Evolutionary conservation across 2,329 filamentous ascomycete genomes (phyloP), one percentile per base, ranked within the genome.

Genomic region (Corniculantispora saksenae): DNA sequence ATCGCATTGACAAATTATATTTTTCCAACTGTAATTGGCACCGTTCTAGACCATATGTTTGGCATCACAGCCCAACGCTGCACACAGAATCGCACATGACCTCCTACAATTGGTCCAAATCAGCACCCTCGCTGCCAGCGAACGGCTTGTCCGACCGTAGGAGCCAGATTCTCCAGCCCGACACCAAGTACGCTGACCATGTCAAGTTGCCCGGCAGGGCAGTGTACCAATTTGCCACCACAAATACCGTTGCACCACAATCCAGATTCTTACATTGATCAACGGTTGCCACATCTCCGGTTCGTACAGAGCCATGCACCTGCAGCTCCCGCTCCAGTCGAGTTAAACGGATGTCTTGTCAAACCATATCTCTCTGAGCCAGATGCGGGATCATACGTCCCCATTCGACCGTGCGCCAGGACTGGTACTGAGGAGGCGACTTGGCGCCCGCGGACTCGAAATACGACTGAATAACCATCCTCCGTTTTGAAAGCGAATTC

Each of bases 41-140:
- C 23, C 10, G 15, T n/a, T 13, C 21, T 45, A 23, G 38, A 15
- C 19, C 17, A 23, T 17, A 35, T 21, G 9, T 32, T 17, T 27
- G 13, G 17, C 23, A 27, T 40, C 21, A 29, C 43, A 19, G 29
- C 29, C n/a, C 15, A 40, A 40, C 15, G 32, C 45, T 4, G 57
- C 21, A 45, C 21, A 60, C 57, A 60, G 15, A 51, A 40, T 21
- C 15, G 50, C 57, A 60, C 47, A 35, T 60, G 29, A 60, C 29
- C 32, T 32, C 4, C 15, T 21, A 60, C 48, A 60, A 60, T 40
- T 21, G 17, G 7, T 19, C 1, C 23, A 8, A 19, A 10, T 15
- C n/a, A 17, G 40, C n/a, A 6, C 32, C 27, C 7, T 50, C 57
- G 57, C 21, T 40, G 29, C 32, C 15, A 29, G 23, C 57, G 13